phyloP scores from a whole-genome alignment of 805 yeast species.

The Nakazawaea populi region DNA sequence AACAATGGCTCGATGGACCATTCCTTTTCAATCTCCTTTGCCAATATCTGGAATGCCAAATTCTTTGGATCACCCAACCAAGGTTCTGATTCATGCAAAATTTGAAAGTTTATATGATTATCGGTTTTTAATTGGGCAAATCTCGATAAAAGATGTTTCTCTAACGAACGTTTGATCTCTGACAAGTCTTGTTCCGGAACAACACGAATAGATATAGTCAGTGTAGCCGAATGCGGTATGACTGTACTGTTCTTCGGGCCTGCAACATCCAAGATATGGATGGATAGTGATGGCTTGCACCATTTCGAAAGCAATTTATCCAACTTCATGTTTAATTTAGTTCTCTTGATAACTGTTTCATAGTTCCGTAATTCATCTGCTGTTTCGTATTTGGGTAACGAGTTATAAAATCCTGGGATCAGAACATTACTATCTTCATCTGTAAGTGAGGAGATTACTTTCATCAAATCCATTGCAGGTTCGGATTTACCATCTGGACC shows the following conservation, averaged over 20 bases:
- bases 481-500: slow-evolving; percentile 97
- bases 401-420: slow-evolving; percentile 67
- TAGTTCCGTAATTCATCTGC: slow-evolving; percentile 56
- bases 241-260: slow-evolving; percentile 90
- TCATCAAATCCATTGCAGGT: slow-evolving; percentile 82
- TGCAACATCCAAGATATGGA: slow-evolving; percentile 78
- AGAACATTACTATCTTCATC: slow-evolving; percentile 47
- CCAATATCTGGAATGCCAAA: slow-evolving; percentile 62
- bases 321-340: slow-evolving; percentile 21
- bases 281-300: slow-evolving; percentile 84
- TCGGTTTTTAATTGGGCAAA: slow-evolving; percentile 50
- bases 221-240: slow-evolving; percentile 75
- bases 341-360: slow-evolving; percentile 47
- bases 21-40: slow-evolving; percentile 52
- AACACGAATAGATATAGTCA: slow-evolving; percentile 74
- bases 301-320: slow-evolving; percentile 70
- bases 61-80: slow-evolving; percentile 90
- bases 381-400: slow-evolving; percentile 48
- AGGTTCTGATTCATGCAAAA: slow-evolving; percentile 87
- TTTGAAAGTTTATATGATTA: slow-evolving; percentile 54
- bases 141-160: slow-evolving; percentile 35
- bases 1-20: slow-evolving; percentile 83
- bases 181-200: slow-evolving; percentile 83
- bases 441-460: slow-evolving; percentile 59
- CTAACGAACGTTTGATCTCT: slow-evolving; percentile 46